Evolutionary conservation across 192 early-diverging fungal genomes (phyloP), one percentile per base, ranked within the genome.

Genomic region (Entomortierella parvispora): DNA sequence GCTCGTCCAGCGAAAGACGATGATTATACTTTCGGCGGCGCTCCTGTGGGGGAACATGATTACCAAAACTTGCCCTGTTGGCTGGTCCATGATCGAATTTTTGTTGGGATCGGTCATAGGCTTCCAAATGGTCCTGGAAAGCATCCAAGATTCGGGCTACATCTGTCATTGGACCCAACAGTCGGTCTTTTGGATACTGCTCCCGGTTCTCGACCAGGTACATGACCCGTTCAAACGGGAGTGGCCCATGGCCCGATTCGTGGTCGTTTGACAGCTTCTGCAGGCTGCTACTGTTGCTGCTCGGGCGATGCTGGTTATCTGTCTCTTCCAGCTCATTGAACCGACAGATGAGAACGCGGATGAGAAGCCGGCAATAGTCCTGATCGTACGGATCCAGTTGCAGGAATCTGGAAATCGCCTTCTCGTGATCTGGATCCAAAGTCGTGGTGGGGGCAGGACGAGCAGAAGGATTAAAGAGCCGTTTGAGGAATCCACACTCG

Each of bases 111-210:
- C 12, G 5, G 48, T 49, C 48, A 22, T 49, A 54, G 1, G 23
- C 10, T 12, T 62, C 26, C 11, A 62, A 29, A 12, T 65, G 43
- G 8, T 18, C 29, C 42, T 65, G 63, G 12, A 55, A 65, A 3
- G 68, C 68, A 22, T 69, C 57, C 40, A 69, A 26, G 42, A 69
- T 43, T 25, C 33, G 49, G 17, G 60, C 52, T 2, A 70, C 68
- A 55, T 61, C 32, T 44, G 17, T 33, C 50, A 70, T 47, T 3
- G 52, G 50, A 8, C 59, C 59, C 15, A 55, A 40, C 2, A 70
- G 15, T 43, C 33, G 26, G 0, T 55, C 58, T 3, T 40, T 47
- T 9, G 68, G 3, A 29, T 33, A 61, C 0, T 11, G 14, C 29
- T 12, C 25, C 7, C 26, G 52, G 33, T 62, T 70, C 44, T 55